A percentile compares a stretch with the other conserved stretches of the same genome.
Evolutionary conservation across 2,329 filamentous ascomycete genomes (phyloP).

Genomic region (Phaeosphaeria sp.): DNA sequence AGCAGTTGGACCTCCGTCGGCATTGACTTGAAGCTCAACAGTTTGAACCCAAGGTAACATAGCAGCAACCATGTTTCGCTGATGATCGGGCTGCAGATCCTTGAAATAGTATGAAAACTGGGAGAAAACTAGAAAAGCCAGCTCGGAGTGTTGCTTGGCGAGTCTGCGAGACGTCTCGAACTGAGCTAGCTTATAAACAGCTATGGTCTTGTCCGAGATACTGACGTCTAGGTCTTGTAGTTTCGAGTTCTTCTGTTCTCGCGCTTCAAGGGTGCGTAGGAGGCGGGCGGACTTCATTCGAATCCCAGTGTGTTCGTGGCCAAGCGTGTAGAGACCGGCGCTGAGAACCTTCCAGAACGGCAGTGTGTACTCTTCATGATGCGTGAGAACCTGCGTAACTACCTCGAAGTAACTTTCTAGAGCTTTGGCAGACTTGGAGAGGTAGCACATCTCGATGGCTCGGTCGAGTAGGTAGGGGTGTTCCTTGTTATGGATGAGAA

Average conservation of each 20-base stretch:
- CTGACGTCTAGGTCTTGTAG: constrained; percentile 98
- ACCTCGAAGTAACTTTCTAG: constrained; percentile 96
- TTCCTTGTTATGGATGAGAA: constrained; percentile 89
- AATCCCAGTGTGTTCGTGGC: constrained; percentile 88
- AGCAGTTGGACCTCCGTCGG: constrained; percentile 87
- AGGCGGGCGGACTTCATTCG: constrained; percentile 86
- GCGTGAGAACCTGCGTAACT: constrained; percentile 83
- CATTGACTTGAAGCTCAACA: constrained; percentile 89
- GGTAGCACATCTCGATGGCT: constrained; percentile 90
- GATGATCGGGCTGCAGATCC: constrained; percentile 78
- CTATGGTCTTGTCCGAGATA: constrained; percentile 97
- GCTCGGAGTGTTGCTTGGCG: constrained; percentile 83
- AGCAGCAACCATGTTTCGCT: constrained; percentile 92
- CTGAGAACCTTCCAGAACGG: constrained; percentile 92
- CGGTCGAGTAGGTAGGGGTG: constrained; percentile 85
- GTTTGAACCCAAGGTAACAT: constrained; percentile 96
- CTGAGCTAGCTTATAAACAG: constrained; percentile 96
- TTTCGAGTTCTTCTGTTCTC: constrained; percentile 84
- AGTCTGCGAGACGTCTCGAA: constrained; percentile 94
- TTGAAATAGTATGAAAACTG: constrained; percentile 96
- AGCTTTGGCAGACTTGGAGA: constrained; percentile 79
- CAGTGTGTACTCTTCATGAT: constrained; percentile 80
- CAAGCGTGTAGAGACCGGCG: constrained; percentile 88
- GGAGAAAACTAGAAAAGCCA: constrained; percentile 93
- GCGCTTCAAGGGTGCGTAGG: constrained; percentile 80